A percentile compares a stretch with the other conserved stretches of the same genome.
Conservation (phyloP, 2,329 filamentous ascomycete genomes). For the Calonectria naviculata region DNA sequence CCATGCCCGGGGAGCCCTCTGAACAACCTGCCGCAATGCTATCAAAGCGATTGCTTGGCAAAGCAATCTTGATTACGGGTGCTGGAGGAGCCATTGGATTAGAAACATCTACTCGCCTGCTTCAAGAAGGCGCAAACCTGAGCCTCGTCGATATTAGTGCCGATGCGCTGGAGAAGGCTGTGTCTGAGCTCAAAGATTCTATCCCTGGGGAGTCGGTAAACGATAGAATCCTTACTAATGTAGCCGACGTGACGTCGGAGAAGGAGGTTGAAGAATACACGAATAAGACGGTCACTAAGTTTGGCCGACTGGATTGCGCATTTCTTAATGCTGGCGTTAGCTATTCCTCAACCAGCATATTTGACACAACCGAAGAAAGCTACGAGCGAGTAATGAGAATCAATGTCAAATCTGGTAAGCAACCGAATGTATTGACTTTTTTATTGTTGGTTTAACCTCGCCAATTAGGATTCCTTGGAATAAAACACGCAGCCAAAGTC, state of each 20-base stretch:
- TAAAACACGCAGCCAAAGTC: neutral
- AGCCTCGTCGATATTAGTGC: neutral
- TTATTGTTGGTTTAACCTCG: neutral
- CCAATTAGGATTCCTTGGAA: neutral
- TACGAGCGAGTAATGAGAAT: neutral
- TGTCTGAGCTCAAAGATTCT: neutral
- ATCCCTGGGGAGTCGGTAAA: neutral
- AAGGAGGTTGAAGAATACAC: neutral
- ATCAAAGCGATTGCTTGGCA: neutral
- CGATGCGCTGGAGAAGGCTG: neutral
- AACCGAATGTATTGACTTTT: conserved; percentile 36
- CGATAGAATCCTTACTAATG: neutral
- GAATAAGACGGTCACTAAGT: neutral
- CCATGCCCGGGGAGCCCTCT: too few relatives aligned
- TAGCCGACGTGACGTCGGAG: neutral
- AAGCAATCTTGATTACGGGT: neutral
- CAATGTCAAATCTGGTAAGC: conserved; percentile 2
- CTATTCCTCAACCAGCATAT: neutral
- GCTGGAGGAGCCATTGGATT: neutral
- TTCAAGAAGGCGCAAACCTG: neutral
- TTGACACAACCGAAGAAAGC: neutral
- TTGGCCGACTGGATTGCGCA: neutral
- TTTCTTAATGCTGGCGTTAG: conserved; percentile 1
- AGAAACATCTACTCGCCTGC: neutral
- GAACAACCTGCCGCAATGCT: neutral